Conservation (phyloP, 2,329 filamentous ascomycete species). For the Botrytis pseudocinerea region DNA sequence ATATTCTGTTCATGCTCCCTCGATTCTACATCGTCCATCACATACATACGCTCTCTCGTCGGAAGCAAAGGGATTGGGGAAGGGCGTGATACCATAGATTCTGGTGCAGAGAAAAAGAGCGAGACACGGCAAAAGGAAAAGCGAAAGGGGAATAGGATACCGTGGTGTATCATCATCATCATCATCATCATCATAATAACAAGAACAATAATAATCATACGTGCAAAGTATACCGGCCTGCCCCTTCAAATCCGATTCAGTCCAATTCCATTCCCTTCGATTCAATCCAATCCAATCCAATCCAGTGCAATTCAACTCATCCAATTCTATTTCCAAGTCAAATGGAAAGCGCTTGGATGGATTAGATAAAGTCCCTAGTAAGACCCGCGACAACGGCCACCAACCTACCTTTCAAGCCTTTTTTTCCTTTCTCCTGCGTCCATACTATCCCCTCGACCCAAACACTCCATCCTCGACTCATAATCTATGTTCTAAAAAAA, state of each 20-base stretch:
- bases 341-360: slow-evolving; percentile 7
- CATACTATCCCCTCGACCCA: slow-evolving; percentile 5
- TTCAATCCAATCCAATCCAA: background rate
- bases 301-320: background rate
- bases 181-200: no score
- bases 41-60: no score
- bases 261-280: no score
- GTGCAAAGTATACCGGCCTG: background rate
- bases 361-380: background rate
- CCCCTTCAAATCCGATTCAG: no score
- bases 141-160: background rate
- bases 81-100: background rate
- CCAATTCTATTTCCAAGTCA: background rate
- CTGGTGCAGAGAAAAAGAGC: background rate
- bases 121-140: no score
- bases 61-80: background rate
- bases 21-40: background rate
- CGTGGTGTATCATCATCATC: no score
- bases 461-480: background rate
- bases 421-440: background rate
- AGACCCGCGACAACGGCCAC: slow-evolving; percentile 18
- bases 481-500: background rate
- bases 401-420: background rate
- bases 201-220: background rate
- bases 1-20: no score